Base-by-base conservation (phyloP, 1,139 yeast genomes). In the Debaryomycetaceae sp. region DNA sequence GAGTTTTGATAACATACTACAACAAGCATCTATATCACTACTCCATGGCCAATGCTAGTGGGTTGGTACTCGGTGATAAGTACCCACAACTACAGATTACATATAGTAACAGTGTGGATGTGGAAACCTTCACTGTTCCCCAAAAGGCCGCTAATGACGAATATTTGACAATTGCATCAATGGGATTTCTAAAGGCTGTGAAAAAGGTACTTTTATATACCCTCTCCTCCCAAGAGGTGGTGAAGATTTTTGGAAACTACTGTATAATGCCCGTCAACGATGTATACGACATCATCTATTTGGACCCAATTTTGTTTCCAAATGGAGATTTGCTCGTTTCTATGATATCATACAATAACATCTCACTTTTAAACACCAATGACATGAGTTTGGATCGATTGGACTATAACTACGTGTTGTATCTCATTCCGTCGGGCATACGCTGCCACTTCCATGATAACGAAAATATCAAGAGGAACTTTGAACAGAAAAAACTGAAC, bases 371-470 rank as follows among this genome's bases (percentile, higher is more conserved):
- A 44, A 68, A 68, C 14, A 68, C 77, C 1, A 44, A 53, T 1
- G 48, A 54, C 41, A 46, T 45, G 34, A 49, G 36, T 41, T 31
- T 52, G 43, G 53, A 56, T 31, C 35, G 14, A 23, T 34, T 39
- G 4, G 59, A 64, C 24, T 47, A 59, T 14, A 58, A 59, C 37
- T 77, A 72, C 56, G 85, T 80, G 6, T 63, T 87, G 0, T 84
- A 85, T 53, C 58, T 87, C 42, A 79, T 84, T 5, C 96, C 96
- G 0, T 81, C 90, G 9, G 95, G 91, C 0, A 81, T 85, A 14
- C 66, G 90, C 44, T 87, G 88, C 43, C 83, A 80, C 50, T 66
- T 84, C 36, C 72, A 62, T 44, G 80, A 83, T 34, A 72, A 75
- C 6, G 54, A 63, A 3, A 68, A 74, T 23, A 55, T 76, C 13